Base-by-base conservation (phyloP, 2,329 filamentous ascomycete genomes). In the Zelopaecilomyces penicillatus region DNA sequence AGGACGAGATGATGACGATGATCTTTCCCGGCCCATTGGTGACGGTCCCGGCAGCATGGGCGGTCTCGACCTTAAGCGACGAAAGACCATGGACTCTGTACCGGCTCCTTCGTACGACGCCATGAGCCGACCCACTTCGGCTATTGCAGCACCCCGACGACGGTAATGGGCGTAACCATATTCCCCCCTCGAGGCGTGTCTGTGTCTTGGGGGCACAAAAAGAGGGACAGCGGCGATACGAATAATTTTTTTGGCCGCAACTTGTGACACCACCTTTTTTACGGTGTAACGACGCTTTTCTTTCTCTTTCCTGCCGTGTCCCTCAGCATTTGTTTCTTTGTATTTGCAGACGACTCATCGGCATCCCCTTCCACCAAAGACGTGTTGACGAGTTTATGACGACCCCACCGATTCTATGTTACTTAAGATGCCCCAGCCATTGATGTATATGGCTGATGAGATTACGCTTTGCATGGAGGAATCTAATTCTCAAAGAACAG, bases 21-120 rank as follows among this genome's bases (percentile, higher is more conserved):
- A 73, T 26, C 49, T 71, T 46, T 70, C 74, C 41, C 81, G 85
- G 9, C 76, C 83, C 26, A 74, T 78, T 34, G 82, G 75, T 57
- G 76, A 76, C 37, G 59, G 55, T 11, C 46, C 57, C 26, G 19
- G 19, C 19, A 55, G 52, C 26, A 56, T 61, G 53, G 57, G 55
- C 8, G 78, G 82, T 37, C 67, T 81, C 50, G 77, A 85, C 26
- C 65, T 84, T 47, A 94, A 94, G 69, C 81, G 88, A 54, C 82
- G 87, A 51, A 91, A 90, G 71, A 90, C 85, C 0, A 73, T 85
- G 53, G 68, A 73, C 8, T 67, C 70, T 3, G 69, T 75, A n/a
- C 66, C 74, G 27, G 62, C 68, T 26, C 65, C 74, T 26, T 63
- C 61, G 12, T 78, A 76, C 54, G 73, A 78, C 40, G 54, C 68